A percentile compares a stretch with the other conserved stretches of the same genome.
These are phyloP conservation scores for Phytopythium chamaehyphon DNA, from an alignment of 352 stramenopile genomes.

Conservation along the genomic window DNA sequence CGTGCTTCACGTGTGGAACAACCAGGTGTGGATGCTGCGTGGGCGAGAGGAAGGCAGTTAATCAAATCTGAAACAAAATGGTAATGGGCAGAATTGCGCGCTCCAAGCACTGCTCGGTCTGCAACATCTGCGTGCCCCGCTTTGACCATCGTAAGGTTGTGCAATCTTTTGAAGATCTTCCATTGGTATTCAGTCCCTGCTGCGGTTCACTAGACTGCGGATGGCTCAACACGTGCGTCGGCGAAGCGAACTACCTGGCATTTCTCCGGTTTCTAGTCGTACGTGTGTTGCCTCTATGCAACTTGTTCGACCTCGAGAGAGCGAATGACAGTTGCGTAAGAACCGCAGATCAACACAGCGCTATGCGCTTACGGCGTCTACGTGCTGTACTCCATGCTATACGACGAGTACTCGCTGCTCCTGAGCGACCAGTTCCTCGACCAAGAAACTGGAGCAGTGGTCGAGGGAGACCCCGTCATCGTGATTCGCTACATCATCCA, in stretches of 20 bases:
- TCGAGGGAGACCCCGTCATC: slow-evolving; percentile 33
- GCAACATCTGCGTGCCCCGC: slow-evolving; percentile 57
- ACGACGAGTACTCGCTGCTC: slow-evolving; percentile 33
- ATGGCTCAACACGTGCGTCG: slow-evolving; percentile 66
- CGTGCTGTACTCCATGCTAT: slow-evolving; percentile 41
- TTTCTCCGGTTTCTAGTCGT: slow-evolving; percentile 62
- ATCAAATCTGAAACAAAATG: not conserved
- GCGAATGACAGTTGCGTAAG: no score
- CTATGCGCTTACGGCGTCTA: slow-evolving; percentile 50
- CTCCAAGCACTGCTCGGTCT: slow-evolving; percentile 69
- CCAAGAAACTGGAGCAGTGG: slow-evolving; percentile 21
- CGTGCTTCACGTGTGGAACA: slow-evolving; percentile 44
- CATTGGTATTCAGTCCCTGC: slow-evolving; percentile 2
- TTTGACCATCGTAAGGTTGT: slow-evolving; percentile 55
- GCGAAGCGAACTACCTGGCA: slow-evolving; percentile 48
- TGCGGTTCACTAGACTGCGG: slow-evolving; percentile 26
- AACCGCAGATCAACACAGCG: slow-evolving; percentile 43
- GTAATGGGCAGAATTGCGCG: slow-evolving; percentile 34
- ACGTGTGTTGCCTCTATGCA: no score
- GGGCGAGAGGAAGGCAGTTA: not conserved
- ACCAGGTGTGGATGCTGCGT: slow-evolving; percentile 25
- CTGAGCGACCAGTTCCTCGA: slow-evolving; percentile 43
- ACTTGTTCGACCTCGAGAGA: no score
- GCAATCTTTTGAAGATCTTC: no score
- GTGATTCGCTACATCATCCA: slow-evolving; percentile 52